Evolutionary conservation across 805 yeast species (phyloP), one percentile per base, ranked within the genome.

Genomic region (Starmerella powellii): DNA sequence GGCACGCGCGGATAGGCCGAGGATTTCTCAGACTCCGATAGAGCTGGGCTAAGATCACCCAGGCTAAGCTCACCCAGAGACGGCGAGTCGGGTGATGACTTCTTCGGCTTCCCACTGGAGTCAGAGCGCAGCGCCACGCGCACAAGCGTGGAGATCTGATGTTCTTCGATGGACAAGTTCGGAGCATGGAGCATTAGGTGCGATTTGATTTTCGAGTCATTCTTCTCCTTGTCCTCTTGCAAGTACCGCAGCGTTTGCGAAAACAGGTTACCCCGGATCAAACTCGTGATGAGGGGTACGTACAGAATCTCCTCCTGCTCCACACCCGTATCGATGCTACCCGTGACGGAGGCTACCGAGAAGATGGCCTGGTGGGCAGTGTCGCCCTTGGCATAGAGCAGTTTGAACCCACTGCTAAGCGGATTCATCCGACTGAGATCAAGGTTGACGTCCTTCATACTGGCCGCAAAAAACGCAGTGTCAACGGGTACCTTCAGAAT

Each of bases 281-380:
- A 45, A 42, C 56, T 41, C 2, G 65, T 56, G 24, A 63, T 50
- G 54, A 64, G 47, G 1, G 69, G 69, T 3, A 63, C 52, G 40
- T 64, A 64, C 6, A 63, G 45, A 6, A 65, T 42, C 43, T 64
- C 66, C 34, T 63, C 67, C 40, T 58, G 62, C 11, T 49, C 39
- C 8, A 46, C 49, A 27, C 57, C 59, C 11, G 42, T 44, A 26
- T 55, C 59, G 17, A 64, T 34, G 13, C 65, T 67, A 29, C 63
- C 51, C 10, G 56, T 56, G 24, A 62, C 36, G 3, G 66, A 58
- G 13, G 61, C 55, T 3, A 60, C 48, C 11, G 63, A 50, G 35
- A 61, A 45, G 10, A 62, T 53, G 8, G 63, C 58, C 50, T 65
- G 69, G 45, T 65, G 69, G 3, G 68, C 67, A n/a, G 53, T 43